Conservation (phyloP, 2,329 filamentous ascomycete species). For the Dendrostoma leiphaemia region DNA sequence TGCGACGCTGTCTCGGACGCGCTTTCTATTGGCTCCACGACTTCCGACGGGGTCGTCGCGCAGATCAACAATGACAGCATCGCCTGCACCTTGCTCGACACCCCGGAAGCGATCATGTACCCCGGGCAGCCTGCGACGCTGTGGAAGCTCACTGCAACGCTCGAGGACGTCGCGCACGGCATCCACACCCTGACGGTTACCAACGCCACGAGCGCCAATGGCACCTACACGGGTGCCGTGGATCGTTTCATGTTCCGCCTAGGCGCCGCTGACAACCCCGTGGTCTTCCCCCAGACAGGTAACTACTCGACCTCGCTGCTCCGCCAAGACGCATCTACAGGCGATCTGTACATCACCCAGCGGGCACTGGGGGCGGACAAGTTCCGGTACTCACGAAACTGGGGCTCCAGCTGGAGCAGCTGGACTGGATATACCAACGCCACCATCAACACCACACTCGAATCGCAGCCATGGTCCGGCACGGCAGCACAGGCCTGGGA, state of each 20-base stretch:
- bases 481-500: constrained; percentile 8
- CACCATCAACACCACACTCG: constrained; percentile 42
- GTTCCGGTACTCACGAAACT: constrained; percentile 62
- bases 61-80: constrained; percentile 42
- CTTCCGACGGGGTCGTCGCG: constrained; percentile 40
- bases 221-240: constrained; percentile 46
- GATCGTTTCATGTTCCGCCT: constrained; percentile 63
- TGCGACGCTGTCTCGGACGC: constrained; percentile 51
- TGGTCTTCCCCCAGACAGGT: constrained; percentile 53
- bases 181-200: constrained; percentile 57
- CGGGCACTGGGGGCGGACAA: constrained; percentile 59
- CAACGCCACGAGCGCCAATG: constrained; percentile 46
- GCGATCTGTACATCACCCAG: constrained; percentile 50
- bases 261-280: constrained; percentile 55
- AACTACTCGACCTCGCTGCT: constrained; percentile 59
- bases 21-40: constrained; percentile 52
- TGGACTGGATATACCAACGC: constrained; percentile 56
- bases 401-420: constrained; percentile 56
- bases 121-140: constrained; percentile 51
- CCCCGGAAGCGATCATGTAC: constrained; percentile 28
- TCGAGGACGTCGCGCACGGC: constrained; percentile 58
- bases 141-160: constrained; percentile 51
- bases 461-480: constrained; percentile 56
- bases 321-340: constrained; percentile 27
- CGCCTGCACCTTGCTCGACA: constrained; percentile 40